Conservation (phyloP, 2,329 filamentous ascomycete species). For the Talaromyces amestolkiae region DNA sequence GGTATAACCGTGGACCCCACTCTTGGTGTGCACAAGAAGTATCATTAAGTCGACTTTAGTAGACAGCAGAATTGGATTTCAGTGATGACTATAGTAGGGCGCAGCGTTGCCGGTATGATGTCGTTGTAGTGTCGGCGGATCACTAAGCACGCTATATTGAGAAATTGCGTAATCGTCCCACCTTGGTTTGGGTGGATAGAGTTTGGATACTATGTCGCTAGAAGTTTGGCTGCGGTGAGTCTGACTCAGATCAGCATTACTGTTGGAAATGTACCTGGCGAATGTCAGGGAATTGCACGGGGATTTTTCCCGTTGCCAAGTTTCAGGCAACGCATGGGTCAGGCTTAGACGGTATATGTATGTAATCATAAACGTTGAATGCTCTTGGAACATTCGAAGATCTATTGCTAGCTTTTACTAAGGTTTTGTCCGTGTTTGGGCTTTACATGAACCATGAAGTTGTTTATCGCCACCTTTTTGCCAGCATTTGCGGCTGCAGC, state of each 20-base stretch:
- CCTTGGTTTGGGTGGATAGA: background rate
- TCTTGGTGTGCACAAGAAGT: background rate
- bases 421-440: background rate
- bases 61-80: background rate
- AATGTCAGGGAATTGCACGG: background rate
- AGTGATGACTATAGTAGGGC: background rate
- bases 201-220: background rate
- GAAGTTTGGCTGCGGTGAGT: background rate
- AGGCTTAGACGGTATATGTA: background rate
- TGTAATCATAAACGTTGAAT: background rate
- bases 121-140: background rate
- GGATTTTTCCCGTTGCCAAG: background rate
- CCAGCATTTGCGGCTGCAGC: slow-evolving; percentile 15
- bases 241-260: background rate
- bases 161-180: background rate
- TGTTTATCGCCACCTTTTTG: slow-evolving; percentile 18
- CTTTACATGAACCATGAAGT: slow-evolving; percentile 15
- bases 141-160: background rate
- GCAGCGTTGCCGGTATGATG: background rate
- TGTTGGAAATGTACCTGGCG: background rate
- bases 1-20: background rate
- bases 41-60: background rate
- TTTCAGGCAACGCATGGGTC: background rate
- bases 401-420: background rate
- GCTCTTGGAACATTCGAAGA: background rate